Evolutionary conservation across 2,329 filamentous ascomycete genomes (phyloP).

Genomic region (Celoporthe dispersa): DNA sequence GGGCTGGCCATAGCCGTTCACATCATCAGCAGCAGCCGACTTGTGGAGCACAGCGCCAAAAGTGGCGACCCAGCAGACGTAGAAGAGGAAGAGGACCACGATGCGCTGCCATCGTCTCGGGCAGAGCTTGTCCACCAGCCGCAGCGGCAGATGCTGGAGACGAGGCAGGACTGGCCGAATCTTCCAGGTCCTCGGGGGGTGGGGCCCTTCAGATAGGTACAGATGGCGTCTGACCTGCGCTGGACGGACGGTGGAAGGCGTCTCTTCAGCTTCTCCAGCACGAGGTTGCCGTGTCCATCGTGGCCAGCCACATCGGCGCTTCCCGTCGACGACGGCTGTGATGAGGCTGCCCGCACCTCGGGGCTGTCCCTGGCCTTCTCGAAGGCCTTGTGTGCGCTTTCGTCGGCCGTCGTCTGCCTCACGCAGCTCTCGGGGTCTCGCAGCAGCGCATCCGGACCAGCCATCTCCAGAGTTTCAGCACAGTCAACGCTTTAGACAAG

Average conservation of each 20-base stretch:
- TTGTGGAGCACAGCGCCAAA: conserved; percentile 25
- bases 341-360: conserved; percentile 7
- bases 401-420: conserved; percentile 14
- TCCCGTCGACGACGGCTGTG: conserved; percentile 12
- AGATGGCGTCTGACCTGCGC: neutral
- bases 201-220: conserved; percentile 18
- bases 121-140: conserved; percentile 20
- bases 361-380: conserved; percentile 10
- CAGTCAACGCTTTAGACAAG: neutral
- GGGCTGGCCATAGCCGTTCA: conserved; percentile 24
- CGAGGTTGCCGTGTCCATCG: neutral
- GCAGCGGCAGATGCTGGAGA: conserved; percentile 26
- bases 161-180: conserved; percentile 27
- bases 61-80: conserved; percentile 27
- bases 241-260: conserved; percentile 14
- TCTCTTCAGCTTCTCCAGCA: conserved; percentile 11
- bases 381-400: neutral
- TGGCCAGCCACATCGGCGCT: neutral
- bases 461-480: conserved; percentile 18
- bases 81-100: conserved; percentile 21
- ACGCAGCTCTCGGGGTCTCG: conserved; percentile 23
- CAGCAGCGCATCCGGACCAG: neutral
- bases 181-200: conserved; percentile 15
- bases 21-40: conserved; percentile 20
- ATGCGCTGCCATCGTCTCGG: conserved; percentile 25